Conservation (phyloP, 495 filamentous ascomycete species). For the Darksidea phi region DNA sequence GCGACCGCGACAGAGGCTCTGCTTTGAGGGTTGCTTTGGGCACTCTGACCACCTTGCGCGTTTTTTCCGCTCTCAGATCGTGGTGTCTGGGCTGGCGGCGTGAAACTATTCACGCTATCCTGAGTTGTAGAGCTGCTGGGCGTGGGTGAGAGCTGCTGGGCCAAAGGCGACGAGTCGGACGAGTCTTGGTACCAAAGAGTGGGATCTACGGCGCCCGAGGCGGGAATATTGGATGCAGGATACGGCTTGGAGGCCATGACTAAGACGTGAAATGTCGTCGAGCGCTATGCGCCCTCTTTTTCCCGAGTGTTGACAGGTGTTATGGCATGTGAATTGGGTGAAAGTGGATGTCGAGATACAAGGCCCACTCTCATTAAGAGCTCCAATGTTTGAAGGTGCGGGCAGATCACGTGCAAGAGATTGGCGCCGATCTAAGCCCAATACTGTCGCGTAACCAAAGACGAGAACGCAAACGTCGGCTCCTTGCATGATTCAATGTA, state of each 20-base stretch:
- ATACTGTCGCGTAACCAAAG: conserved; percentile 1
- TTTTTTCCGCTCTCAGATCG: conserved; percentile 7
- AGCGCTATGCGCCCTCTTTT: conserved; percentile 8
- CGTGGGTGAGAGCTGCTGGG: conserved; percentile 21
- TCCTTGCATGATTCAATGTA: no score
- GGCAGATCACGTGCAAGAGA: conserved; percentile 8
- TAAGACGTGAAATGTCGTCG: neutral
- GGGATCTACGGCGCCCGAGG: conserved; percentile 22
- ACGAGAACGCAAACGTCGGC: conserved; percentile 10
- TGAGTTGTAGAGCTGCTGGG: conserved; percentile 22
- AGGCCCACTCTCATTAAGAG: neutral
- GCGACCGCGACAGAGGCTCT: conserved; percentile 42
- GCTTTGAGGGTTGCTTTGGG: neutral
- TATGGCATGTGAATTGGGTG: conserved; percentile 6
- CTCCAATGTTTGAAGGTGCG: no score
- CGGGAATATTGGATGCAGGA: conserved; percentile 6
- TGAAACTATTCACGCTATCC: conserved; percentile 8
- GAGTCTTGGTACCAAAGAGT: conserved; percentile 28
- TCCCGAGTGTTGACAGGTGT: neutral
- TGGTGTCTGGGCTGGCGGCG: conserved; percentile 26
- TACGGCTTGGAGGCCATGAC: conserved; percentile 31
- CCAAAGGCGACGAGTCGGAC: conserved; percentile 18
- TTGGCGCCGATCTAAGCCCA: conserved; percentile 13
- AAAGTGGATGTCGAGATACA: conserved; percentile 7
- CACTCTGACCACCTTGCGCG: neutral